phyloP scores from a whole-genome alignment of 176 grass and related monocot genomes.

The Triticum monococcum region DNA sequence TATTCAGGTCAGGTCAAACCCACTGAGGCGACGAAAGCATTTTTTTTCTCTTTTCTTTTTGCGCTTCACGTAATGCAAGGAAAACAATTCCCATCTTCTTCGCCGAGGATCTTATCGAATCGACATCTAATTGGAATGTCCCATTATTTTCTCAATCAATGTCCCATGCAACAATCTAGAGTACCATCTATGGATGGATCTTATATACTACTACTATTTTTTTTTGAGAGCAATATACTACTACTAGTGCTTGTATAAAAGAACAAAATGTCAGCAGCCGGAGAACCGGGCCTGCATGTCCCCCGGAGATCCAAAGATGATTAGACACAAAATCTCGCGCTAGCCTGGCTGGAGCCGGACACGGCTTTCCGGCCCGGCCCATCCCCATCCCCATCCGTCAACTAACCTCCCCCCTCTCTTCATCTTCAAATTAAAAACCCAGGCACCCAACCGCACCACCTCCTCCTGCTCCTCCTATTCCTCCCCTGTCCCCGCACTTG shows the following conservation, averaged over 20 bases:
- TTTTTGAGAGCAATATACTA: no score
- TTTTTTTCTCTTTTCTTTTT: not conserved
- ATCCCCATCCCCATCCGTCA: slow-evolving; percentile 40
- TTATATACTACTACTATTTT: no score
- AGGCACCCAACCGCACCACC: not conserved
- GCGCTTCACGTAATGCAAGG: not conserved
- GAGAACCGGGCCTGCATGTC: slow-evolving; percentile 42
- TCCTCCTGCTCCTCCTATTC: not conserved
- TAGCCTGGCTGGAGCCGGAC: not conserved
- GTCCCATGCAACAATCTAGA: not conserved
- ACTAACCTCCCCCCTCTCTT: not conserved
- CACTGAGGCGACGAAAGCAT: not conserved
- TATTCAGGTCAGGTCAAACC: not conserved
- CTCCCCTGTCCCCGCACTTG: not conserved
- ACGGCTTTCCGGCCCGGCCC: slow-evolving; percentile 56
- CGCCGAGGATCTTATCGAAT: not conserved
- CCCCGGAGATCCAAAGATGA: slow-evolving; percentile 23
- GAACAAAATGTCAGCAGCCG: not conserved
- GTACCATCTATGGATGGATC: not conserved
- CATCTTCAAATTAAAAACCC: slow-evolving; percentile 54
- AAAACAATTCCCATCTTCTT: not conserved
- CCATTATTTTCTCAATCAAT: not conserved
- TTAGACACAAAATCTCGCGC: not conserved
- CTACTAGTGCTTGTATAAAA: not conserved
- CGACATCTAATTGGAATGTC: not conserved